These are phyloP conservation scores for Eudorina sp. DNA, from an alignment of 139 green algal species.

Conservation along the genomic window DNA sequence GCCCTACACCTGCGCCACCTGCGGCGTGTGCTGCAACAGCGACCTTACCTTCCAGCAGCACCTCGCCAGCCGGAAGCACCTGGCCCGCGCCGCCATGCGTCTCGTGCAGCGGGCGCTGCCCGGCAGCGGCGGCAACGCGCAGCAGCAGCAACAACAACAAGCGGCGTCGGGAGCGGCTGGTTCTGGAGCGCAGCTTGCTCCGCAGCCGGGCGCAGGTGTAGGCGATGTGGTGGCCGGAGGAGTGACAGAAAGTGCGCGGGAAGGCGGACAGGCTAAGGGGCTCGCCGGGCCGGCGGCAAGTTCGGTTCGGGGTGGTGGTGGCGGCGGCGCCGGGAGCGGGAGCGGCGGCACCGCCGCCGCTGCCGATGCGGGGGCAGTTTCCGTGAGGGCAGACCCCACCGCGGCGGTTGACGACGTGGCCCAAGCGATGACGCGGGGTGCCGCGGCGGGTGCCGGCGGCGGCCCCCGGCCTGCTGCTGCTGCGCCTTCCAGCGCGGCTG, in stretches of 20 bases:
- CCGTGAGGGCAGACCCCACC: not conserved
- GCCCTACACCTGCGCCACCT: conserved; percentile 5
- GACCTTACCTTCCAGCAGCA: conserved; percentile 56
- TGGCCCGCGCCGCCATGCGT: conserved; percentile 22
- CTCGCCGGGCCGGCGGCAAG: no score
- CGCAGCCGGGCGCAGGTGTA: not conserved
- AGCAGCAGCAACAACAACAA: not conserved
- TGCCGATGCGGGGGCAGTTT: not conserved
- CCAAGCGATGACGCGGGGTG: not conserved
- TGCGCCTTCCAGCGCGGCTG: not conserved
- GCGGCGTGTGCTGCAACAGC: conserved; percentile 47
- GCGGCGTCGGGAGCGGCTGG: not conserved
- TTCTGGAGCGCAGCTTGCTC: not conserved
- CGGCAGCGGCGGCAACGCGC: no score
- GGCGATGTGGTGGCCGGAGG: no score
- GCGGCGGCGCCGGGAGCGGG: not conserved
- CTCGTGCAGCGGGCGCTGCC: conserved; percentile 20
- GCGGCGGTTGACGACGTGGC: no score
- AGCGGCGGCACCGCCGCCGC: not conserved
- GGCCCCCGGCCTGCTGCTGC: not conserved
- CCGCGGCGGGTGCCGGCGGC: not conserved
- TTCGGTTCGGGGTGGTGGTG: no score
- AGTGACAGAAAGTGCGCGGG: no score
- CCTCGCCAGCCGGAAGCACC: conserved; percentile 53
- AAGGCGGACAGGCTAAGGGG: no score